A percentile compares a stretch with the other conserved stretches of the same genome.
These are phyloP conservation scores for Discostella pseudostelligera DNA, from an alignment of 108 stramenopile species.

Conservation along the genomic window DNA sequence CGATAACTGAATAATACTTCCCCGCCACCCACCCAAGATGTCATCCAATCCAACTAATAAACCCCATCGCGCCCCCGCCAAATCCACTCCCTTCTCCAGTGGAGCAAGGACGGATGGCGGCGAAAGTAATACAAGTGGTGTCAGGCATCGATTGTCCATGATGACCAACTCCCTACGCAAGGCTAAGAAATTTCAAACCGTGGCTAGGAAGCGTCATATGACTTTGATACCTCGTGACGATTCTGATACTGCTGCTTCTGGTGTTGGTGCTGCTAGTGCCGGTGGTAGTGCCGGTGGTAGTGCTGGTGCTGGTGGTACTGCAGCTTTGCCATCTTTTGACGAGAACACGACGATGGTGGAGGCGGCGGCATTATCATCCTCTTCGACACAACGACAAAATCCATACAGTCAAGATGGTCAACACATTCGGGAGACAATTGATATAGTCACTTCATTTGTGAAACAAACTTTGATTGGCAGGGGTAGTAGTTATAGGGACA, in stretches of 20 bases:
- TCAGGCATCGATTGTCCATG: neutral
- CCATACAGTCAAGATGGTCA: constrained; percentile 3
- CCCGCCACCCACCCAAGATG: neutral
- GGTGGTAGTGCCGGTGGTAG: no score
- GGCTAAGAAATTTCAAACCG: constrained; percentile 23
- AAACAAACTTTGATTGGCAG: no score
- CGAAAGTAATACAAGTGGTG: neutral
- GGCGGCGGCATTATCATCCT: no score
- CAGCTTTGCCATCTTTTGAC: no score
- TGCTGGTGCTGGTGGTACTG: no score
- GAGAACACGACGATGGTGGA: constrained; percentile 3
- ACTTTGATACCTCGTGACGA: neutral
- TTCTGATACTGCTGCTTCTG: neutral
- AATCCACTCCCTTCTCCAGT: constrained; percentile 22
- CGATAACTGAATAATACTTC: no score
- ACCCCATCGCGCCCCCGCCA: constrained; percentile 7
- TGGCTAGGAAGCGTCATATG: constrained; percentile 26
- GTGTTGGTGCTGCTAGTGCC: no score
- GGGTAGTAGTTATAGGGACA: no score
- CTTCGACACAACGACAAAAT: neutral
- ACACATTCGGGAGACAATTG: constrained; percentile 3
- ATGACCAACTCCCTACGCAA: constrained; percentile 24
- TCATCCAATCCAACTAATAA: constrained; percentile 8
- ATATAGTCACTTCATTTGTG: neutral
- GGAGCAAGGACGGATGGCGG: neutral